These are phyloP conservation scores for Senna siamea DNA, from an alignment of 306 rosid species.

Conservation along the genomic window DNA sequence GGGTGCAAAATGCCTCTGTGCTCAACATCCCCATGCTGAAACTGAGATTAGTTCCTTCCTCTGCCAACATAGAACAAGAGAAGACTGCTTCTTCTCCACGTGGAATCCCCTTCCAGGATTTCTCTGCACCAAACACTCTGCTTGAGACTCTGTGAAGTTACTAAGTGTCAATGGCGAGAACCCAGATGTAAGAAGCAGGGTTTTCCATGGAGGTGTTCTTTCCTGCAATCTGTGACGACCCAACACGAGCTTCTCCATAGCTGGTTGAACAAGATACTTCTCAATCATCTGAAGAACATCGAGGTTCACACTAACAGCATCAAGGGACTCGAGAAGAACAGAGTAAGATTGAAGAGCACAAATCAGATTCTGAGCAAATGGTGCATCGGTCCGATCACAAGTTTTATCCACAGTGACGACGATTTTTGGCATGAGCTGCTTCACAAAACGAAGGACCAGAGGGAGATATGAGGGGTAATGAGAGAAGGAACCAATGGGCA, in stretches of 20 bases:
- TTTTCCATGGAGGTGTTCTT: conserved; percentile 59
- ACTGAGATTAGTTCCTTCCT: conserved; percentile 73
- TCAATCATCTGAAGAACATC: conserved; percentile 79
- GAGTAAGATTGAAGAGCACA: conserved; percentile 61
- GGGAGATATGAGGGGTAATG: conserved; percentile 53
- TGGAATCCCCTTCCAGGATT: conserved; percentile 76
- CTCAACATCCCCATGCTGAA: conserved; percentile 86
- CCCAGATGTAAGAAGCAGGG: conserved; percentile 53
- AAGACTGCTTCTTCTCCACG: conserved; percentile 72
- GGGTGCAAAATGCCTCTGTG: conserved; percentile 36
- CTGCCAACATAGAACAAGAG: conserved; percentile 85
- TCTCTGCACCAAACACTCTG: conserved; percentile 76
- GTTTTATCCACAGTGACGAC: conserved; percentile 74
- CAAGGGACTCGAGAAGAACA: conserved; percentile 72
- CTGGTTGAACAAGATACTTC: conserved; percentile 71
- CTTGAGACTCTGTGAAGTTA: conserved; percentile 68
- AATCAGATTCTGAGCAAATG: conserved; percentile 64
- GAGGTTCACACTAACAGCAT: conserved; percentile 64
- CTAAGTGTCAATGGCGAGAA: conserved; percentile 61
- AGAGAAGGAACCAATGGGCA: conserved; percentile 64
- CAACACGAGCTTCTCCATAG: conserved; percentile 66
- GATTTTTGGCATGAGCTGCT: conserved; percentile 75
- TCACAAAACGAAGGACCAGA: conserved; percentile 67
- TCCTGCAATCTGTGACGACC: conserved; percentile 54
- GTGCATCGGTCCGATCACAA: conserved; percentile 62